Percentiles rank a stretch among this genome's conserved stretches.
Evolutionary conservation across 805 yeast species (phyloP).

Genomic region (Candida ovalis): DNA sequence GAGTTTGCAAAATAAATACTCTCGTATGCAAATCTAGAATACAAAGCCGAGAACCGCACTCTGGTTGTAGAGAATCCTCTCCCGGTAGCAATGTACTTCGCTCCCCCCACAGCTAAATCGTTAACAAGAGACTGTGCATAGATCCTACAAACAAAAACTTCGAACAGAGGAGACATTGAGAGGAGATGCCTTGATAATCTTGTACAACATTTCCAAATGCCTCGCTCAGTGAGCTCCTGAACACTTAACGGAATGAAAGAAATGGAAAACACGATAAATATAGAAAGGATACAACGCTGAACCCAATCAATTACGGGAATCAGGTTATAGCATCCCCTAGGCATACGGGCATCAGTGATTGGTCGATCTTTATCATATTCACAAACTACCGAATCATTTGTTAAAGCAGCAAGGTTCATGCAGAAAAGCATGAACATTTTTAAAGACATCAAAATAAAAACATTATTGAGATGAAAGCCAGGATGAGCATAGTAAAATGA

Average conservation of each 20-base stretch:
- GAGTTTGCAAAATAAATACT: slow-evolving; percentile 62
- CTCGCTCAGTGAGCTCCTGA: slow-evolving; percentile 74
- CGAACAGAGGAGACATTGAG: slow-evolving; percentile 74
- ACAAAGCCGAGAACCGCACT: slow-evolving; percentile 59
- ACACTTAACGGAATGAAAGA: slow-evolving; percentile 73
- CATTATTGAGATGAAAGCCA: slow-evolving; percentile 79
- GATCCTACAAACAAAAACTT: slow-evolving; percentile 73
- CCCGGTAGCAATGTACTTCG: slow-evolving; percentile 78
- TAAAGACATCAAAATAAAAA: slow-evolving; percentile 66
- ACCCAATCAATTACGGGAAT: slow-evolving; percentile 74
- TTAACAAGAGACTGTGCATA: slow-evolving; percentile 67
- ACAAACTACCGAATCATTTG: slow-evolving; percentile 60
- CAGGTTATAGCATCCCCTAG: slow-evolving; percentile 68
- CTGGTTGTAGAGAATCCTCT: slow-evolving; percentile 78
- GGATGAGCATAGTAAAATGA: slow-evolving; percentile 85
- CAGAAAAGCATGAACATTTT: slow-evolving; percentile 56
- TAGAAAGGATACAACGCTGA: slow-evolving; percentile 66
- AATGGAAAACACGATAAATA: slow-evolving; percentile 68
- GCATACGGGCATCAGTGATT: slow-evolving; percentile 56
- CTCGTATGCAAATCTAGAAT: slow-evolving; percentile 65
- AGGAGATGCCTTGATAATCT: slow-evolving; percentile 63
- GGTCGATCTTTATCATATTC: slow-evolving; percentile 55
- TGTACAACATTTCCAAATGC: slow-evolving; percentile 63
- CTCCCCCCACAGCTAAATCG: slow-evolving; percentile 75
- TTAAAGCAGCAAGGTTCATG: slow-evolving; percentile 59